Base-by-base conservation (phyloP, 305 asterid genomes). In the Stenogyne calaminthoides region DNA sequence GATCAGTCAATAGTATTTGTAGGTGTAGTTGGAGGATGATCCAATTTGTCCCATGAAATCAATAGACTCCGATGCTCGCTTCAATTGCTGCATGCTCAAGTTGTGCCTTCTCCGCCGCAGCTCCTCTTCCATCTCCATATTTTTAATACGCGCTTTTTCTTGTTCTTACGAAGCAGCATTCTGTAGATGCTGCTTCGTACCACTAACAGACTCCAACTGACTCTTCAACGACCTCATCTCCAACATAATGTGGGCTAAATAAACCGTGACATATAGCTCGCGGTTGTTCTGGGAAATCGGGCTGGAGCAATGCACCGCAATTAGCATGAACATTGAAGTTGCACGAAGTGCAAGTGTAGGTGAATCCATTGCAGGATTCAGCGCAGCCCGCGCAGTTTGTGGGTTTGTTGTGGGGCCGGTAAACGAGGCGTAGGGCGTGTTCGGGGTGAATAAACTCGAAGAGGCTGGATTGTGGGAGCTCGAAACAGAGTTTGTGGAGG, bases 401-500 rank as follows among this genome's bases (percentile, higher is more conserved):
- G 29, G 1, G 16, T 1, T 12, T 6, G 39, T 1, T 7, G 34
- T 65, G 51, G 40, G 57, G 70, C n/a, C 9, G 58, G 39, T 65
- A 46, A 22, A 3, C 7, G 20, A 65, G 70, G 39, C 7, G 6
- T n/a, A 65, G 39, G 0, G 40, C n/a, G 42, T 65, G 70, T 0
- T 65, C 1, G 4, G 70, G 57, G 70, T 65, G 70, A 1, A 51
- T 6, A 2, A 25, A 7, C 39, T 44, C 22, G 40, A 65, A 65
- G 11, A 20, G 0, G 14, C 25, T 8, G 15, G 58, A 65, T 46
- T 42, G 57, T 5, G 70, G 70, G 39, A 42, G 70, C 8, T 65
- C 70, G 20, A 22, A 42, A 19, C 70, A 65, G 58, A 65, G 47
- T 46, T 46, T 44, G 58, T 65, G 70, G 42, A 65, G 39, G 58